Evolutionary conservation across 2,329 filamentous ascomycete species (phyloP).

Genomic region (Monilinia aucupariae): DNA sequence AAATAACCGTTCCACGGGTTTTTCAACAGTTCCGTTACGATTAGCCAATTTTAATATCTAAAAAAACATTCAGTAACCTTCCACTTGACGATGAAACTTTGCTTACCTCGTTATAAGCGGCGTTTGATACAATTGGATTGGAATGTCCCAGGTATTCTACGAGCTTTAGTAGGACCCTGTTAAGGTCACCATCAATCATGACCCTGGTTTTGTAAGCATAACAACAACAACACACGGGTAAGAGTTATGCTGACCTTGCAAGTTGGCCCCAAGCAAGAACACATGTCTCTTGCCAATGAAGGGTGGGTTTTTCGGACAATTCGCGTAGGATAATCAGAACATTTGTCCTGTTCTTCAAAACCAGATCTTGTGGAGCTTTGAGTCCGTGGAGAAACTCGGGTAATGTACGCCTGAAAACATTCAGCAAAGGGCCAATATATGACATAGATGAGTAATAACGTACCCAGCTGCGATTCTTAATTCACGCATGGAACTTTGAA

Average conservation of each 20-base stretch:
- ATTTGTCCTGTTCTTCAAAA: constrained; percentile 61
- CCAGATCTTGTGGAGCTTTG: constrained; percentile 36
- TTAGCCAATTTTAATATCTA: constrained; percentile 67
- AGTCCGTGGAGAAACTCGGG: constrained; percentile 56
- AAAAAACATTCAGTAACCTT: neutral
- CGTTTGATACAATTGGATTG: constrained; percentile 71
- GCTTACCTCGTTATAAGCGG: constrained; percentile 74
- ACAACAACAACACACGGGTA: neutral
- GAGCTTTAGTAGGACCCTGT: constrained; percentile 75
- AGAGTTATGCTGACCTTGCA: constrained; percentile 50
- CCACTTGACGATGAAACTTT: neutral
- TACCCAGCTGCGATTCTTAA: constrained; percentile 74
- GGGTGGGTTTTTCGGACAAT: constrained; percentile 62
- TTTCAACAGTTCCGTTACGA: constrained; percentile 53
- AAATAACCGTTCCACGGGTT: constrained; percentile 64
- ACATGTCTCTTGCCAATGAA: constrained; percentile 72
- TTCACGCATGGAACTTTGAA: constrained; percentile 81
- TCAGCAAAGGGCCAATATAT: constrained; percentile 12
- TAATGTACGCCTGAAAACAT: constrained; percentile 51
- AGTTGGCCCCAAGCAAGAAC: constrained; percentile 83
- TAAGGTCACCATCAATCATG: constrained; percentile 75
- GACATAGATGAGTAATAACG: constrained; percentile 14
- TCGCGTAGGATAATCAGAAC: constrained; percentile 66
- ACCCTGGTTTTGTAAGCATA: constrained; percentile 42
- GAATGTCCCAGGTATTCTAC: constrained; percentile 81